Percentiles rank a stretch among this genome's conserved stretches.
Conservation (phyloP, 352 stramenopile species). For the Globisporangium viniferum region DNA sequence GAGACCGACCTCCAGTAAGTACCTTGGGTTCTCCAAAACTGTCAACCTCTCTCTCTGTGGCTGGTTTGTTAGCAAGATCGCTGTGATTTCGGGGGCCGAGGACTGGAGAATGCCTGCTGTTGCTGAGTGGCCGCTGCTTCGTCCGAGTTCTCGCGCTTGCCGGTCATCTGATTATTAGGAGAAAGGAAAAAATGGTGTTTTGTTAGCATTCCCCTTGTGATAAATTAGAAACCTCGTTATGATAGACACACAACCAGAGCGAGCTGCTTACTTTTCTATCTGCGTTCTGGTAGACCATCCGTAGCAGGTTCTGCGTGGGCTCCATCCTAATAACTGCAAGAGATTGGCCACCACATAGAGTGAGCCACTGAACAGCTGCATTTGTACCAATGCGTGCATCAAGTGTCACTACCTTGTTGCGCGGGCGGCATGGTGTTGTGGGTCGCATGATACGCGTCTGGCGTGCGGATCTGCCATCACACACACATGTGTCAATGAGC, state of each 20-base stretch:
- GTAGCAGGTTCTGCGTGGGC: constrained; percentile 39
- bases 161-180: constrained; percentile 3
- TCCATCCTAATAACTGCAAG: constrained; percentile 52
- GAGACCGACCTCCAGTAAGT: not conserved
- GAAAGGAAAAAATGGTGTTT: not conserved
- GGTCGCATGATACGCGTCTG: constrained; percentile 58
- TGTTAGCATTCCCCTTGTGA: too few species aligned
- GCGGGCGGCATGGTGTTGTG: constrained; percentile 61
- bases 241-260: constrained; percentile 1
- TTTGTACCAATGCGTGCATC: not conserved
- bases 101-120: constrained; percentile 10
- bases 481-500: not conserved
- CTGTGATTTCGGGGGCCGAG: constrained; percentile 29
- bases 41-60: not conserved
- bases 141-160: constrained; percentile 29
- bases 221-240: not conserved
- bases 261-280: constrained; percentile 47
- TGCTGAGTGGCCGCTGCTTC: constrained; percentile 4
- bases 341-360: not conserved
- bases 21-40: not conserved
- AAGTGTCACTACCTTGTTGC: constrained; percentile 53
- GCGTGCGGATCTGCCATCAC: constrained; percentile 44
- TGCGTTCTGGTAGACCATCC: constrained; percentile 43
- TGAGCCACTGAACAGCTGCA: not conserved
- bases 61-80: constrained; percentile 14